Evolutionary conservation across 208 protist species (phyloP).

Genomic region (Leptomonas pyrrhocoris): DNA sequence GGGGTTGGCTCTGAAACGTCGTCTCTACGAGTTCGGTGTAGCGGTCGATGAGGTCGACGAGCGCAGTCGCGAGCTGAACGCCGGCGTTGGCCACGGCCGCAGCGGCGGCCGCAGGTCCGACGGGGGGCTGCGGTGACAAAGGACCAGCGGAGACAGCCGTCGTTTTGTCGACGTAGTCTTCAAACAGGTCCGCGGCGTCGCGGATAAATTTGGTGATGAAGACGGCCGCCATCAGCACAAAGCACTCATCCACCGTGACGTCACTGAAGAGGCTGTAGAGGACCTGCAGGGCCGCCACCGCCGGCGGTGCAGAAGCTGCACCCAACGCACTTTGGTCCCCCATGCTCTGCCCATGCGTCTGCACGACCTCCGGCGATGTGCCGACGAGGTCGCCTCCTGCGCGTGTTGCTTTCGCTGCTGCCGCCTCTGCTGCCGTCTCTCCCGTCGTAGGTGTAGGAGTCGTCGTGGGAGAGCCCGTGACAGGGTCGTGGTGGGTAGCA

Average conservation of each 20-base stretch:
- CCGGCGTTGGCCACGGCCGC: conserved; percentile 14
- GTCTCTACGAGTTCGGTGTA: conserved; percentile 47
- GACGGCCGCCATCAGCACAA: conserved; percentile 54
- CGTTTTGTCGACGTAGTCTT: conserved; percentile 27
- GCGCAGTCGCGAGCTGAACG: conserved; percentile 33
- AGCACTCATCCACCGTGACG: conserved; percentile 48
- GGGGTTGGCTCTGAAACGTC: conserved; percentile 39
- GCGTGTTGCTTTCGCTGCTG: background rate
- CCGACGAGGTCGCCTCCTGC: background rate
- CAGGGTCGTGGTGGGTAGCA: background rate
- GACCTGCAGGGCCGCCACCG: conserved; percentile 28
- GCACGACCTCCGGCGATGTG: background rate
- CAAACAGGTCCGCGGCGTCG: conserved; percentile 33
- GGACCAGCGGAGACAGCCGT: background rate
- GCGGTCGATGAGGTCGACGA: conserved; percentile 25
- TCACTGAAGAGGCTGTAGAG: conserved; percentile 51
- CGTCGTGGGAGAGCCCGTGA: too few relatives aligned
- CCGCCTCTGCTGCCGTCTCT: background rate
- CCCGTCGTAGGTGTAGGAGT: too few relatives aligned
- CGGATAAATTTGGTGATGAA: conserved; percentile 56
- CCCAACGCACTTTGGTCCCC: background rate
- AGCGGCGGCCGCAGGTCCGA: conserved; percentile 3
- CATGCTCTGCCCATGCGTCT: background rate
- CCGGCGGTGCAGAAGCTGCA: background rate
- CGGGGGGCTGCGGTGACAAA: background rate